phyloP scores from a whole-genome alignment of 257 asterid species.

The Plantago major region DNA sequence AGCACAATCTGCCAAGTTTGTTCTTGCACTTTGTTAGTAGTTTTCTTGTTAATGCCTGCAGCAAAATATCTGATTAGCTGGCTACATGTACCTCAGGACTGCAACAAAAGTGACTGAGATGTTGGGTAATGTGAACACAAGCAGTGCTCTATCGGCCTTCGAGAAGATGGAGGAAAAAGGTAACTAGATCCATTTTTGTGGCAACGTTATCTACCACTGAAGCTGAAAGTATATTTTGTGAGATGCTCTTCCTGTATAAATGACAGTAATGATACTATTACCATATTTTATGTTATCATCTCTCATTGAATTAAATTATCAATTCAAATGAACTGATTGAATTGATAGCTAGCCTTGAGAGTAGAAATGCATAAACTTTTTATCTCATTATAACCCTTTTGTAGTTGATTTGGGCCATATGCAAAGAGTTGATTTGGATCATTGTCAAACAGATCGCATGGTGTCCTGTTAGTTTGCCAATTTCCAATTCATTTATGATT shows the following conservation, averaged over 20 bases:
- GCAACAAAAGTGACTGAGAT: slow-evolving; percentile 90
- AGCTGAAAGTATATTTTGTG: slow-evolving; percentile 4
- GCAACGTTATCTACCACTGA: slow-evolving; percentile 9
- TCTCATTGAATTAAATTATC: too few species aligned
- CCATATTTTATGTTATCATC: too few species aligned
- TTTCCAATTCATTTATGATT: too few species aligned
- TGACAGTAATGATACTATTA: background rate
- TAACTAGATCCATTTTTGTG: slow-evolving; percentile 19
- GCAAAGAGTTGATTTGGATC: too few species aligned
- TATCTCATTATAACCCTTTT: too few species aligned
- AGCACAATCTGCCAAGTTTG: slow-evolving; percentile 98
- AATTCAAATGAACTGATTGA: too few species aligned
- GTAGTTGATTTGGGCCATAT: too few species aligned
- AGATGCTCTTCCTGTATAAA: background rate
- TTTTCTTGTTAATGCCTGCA: slow-evolving; percentile 15
- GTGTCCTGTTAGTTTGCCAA: too few species aligned
- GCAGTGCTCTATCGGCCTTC: slow-evolving; percentile 95
- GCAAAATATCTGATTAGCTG: slow-evolving; percentile 13
- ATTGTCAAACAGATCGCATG: too few species aligned
- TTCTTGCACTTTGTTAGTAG: slow-evolving; percentile 22
- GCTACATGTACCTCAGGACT: slow-evolving; percentile 55
- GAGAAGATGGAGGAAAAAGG: slow-evolving; percentile 99
- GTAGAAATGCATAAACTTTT: too few species aligned
- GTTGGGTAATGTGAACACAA: slow-evolving; percentile 94
- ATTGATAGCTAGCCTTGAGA: too few species aligned